Evolutionary conservation across 2,329 filamentous ascomycete species (phyloP).

Genomic region (Ophiostoma himal-ulmi): DNA sequence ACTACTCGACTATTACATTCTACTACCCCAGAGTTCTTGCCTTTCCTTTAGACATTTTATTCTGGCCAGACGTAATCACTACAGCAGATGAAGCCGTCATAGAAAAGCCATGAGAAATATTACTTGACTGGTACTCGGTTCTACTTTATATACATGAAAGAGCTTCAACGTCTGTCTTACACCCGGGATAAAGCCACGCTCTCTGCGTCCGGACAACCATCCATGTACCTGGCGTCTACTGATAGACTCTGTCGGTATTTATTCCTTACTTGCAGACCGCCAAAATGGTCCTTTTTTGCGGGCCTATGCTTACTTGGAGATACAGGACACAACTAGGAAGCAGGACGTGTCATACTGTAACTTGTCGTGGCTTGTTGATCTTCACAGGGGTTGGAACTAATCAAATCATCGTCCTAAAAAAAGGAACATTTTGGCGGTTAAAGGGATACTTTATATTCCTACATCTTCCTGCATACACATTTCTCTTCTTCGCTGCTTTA

Average conservation of each 20-base stretch:
- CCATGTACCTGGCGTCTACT: background rate
- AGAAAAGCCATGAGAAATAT: background rate
- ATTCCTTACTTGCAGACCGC: too few species aligned
- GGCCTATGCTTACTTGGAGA: too few species aligned
- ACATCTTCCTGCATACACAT: background rate
- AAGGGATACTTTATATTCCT: background rate
- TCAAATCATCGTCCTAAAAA: too few species aligned
- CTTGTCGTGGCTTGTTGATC: too few species aligned
- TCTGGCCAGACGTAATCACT: background rate
- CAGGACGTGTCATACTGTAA: too few species aligned
- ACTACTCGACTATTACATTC: too few species aligned
- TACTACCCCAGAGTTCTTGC: too few species aligned
- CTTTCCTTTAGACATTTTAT: background rate
- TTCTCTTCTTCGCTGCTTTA: background rate
- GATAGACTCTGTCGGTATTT: background rate
- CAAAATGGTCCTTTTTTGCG: too few species aligned
- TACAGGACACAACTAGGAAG: too few species aligned
- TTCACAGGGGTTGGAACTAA: too few species aligned
- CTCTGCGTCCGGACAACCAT: background rate
- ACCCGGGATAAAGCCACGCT: background rate
- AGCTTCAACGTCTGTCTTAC: background rate
- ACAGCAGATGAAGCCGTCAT: too few species aligned
- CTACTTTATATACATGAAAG: background rate
- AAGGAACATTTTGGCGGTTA: too few species aligned
- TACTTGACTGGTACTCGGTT: background rate